Base-by-base conservation (phyloP, 345 rosid species). In the Salix viminalis region DNA sequence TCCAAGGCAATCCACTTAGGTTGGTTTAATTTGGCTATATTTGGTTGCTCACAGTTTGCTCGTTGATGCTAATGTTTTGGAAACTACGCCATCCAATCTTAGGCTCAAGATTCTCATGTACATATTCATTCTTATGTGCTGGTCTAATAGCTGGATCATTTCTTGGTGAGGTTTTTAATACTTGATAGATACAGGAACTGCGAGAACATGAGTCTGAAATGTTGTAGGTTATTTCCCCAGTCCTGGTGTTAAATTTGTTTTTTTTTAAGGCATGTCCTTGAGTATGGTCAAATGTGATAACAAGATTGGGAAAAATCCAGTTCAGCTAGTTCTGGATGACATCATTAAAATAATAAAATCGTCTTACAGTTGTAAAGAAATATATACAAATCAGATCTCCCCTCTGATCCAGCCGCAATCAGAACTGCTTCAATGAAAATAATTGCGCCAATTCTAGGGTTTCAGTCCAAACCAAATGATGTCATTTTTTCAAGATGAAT, bases 401-500 rank as follows among this genome's bases (percentile, higher is more conserved):
- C 36, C 56, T 46, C 56, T 46, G 5, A 24, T 69, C 26, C 50
- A 50, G 26, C 41, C 0, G 9, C 37, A 15, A 50, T 34, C 24
- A 23, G 5, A n/a, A 21, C 37, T 75, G 71, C 61, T 15, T 1
- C 12, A 4, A 65, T 28, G 12, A 41, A 42, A 65, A 64, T 42
- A 65, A 44, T 46, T 23, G 56, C 72, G n/a, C 44, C 2, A 19
- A 19, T 70, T 64, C 16, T 68, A 28, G n/a, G 18, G 60, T 44
- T 74, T 30, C 70, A 32, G 11, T 50, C 61, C 77, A 65, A 68
- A 23, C 61, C 77, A 65, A 68, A 23, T 66, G 37, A 60, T 66
- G 30, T 19, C 28, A 46, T 19, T n/a, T 37, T 44, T 41, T 34
- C 39, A 39, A 46, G 70, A 50, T 19, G 65, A 24, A 74, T 23